Conservation (phyloP, 805 yeast genomes). For the Zygotorulaspora danielsina region DNA sequence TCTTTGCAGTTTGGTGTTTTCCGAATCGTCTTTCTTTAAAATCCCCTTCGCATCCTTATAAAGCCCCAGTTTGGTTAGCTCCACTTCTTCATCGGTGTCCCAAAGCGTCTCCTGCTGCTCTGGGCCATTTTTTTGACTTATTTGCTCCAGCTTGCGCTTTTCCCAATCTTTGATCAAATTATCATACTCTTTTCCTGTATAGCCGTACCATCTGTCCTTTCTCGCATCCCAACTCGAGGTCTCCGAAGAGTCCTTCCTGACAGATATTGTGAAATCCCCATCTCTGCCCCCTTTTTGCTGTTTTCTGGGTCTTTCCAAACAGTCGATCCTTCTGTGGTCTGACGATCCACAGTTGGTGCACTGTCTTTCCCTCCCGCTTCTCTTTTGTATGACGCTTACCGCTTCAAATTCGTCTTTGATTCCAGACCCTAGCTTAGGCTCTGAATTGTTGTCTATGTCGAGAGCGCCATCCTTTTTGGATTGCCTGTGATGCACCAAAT, state of each 20-base stretch:
- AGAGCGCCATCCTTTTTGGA: conserved; percentile 34
- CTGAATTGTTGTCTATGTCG: conserved; percentile 43
- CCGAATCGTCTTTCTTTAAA: conserved; percentile 20
- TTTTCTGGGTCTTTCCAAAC: conserved; percentile 54
- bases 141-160: conserved; percentile 29
- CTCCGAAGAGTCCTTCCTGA: conserved; percentile 17
- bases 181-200: conserved; percentile 58
- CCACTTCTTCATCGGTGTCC: conserved; percentile 45
- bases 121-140: conserved; percentile 10
- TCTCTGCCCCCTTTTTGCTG: conserved; percentile 29
- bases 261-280: conserved; percentile 22
- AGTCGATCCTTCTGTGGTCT: conserved; percentile 49
- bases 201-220: conserved; percentile 81
- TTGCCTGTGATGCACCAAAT: conserved; percentile 54
- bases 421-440: conserved; percentile 54
- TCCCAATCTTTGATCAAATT: conserved; percentile 45
- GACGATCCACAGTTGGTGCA: conserved; percentile 59
- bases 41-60: conserved; percentile 22
- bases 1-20: conserved; percentile 13
- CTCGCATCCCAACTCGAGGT: conserved; percentile 56
- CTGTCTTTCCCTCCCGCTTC: conserved; percentile 32
- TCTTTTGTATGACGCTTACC: conserved; percentile 7
- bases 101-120: conserved; percentile 16
- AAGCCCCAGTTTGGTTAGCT: conserved; percentile 40
- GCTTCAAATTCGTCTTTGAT: conserved; percentile 45